phyloP scores from a whole-genome alignment of 768 basidiomycete genomes.

The Hericium erinaceus region DNA sequence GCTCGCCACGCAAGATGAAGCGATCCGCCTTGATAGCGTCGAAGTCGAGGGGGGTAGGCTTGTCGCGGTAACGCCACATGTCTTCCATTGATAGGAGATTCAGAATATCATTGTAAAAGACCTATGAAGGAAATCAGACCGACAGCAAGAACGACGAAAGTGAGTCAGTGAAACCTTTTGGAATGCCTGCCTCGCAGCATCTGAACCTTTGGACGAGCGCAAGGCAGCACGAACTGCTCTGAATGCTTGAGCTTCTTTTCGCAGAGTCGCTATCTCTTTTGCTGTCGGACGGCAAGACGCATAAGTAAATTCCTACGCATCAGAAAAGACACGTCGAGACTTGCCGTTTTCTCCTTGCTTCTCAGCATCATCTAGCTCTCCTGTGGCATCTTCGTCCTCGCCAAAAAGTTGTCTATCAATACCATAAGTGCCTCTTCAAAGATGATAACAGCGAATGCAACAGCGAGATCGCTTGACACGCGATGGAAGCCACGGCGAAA shows the following conservation, averaged over 20 bases:
- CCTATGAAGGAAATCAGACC: conserved; percentile 33
- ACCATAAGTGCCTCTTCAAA: neutral
- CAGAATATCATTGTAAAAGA: conserved; percentile 80
- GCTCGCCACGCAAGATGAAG: conserved; percentile 35
- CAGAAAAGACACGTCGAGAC: conserved; percentile 7
- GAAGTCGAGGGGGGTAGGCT: conserved; percentile 77
- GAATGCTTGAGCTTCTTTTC: conserved; percentile 87
- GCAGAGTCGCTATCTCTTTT: conserved; percentile 81
- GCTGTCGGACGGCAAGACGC: conserved; percentile 32
- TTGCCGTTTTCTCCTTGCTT: conserved; percentile 89
- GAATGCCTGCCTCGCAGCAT: conserved; percentile 66
- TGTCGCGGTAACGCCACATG: conserved; percentile 92
- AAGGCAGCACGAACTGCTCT: conserved; percentile 66
- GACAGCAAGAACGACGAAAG: neutral
- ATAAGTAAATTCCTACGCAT: neutral
- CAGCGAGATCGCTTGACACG: neutral
- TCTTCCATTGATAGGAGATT: conserved; percentile 89
- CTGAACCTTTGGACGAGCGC: conserved; percentile 29
- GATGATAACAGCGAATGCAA: neutral
- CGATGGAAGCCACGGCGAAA: neutral
- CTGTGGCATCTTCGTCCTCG: conserved; percentile 74
- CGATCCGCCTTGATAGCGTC: conserved; percentile 60
- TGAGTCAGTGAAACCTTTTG: conserved; percentile 54
- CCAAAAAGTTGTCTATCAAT: conserved; percentile 79
- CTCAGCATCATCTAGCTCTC: conserved; percentile 87